Evolutionary conservation across 768 basidiomycete genomes (phyloP), one percentile per base, ranked within the genome.

Genomic region (Hirschioporus abietinus): DNA sequence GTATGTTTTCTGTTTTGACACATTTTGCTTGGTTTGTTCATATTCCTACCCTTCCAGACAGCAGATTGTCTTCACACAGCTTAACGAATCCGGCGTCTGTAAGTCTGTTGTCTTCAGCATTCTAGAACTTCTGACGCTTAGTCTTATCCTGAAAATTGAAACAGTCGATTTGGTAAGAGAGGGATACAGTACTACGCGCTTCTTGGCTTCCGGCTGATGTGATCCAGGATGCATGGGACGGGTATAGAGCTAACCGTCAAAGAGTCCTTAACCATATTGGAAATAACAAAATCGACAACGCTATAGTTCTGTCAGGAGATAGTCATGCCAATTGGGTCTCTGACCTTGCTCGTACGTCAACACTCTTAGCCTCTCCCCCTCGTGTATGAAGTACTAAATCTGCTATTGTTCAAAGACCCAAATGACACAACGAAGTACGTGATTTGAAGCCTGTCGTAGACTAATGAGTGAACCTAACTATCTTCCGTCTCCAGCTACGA

Each of bases 271-370:
- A 83, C 64, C 81, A 84, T 66, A 74, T 88, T n/a, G 79, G 82
- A 70, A 64, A 75, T 30, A 81, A 85, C 70, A 76, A 78, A 61
- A 86, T 88, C 65, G 77, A 75, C 74, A 86, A 86, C 71, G 83
- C 82, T 0, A 71, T 86, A 66, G 81, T 87, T 64, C 76, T 87
- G n/a, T 78, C 86, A n/a, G 85, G 86, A 15, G 86, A 88, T 70
- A 84, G 83, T 64, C 86, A 88, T 70, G 84, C 84, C 5, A 86
- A 85, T 71, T 86, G 86, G 86, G 85, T 83, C 17, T 85, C 82
- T 58, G 85, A 87, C 70, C 77, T 85, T 18, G 81, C 83, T 42
- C 81, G 84, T 83, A 68, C 70, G 83, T 77, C 26, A 58, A 7
- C 26, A 12, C 52, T 25, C 25, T 58, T n/a, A 8, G n/a, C n/a